Evolutionary conservation across 2,329 filamentous ascomycete species (phyloP), one percentile per base, ranked within the genome.

Genomic region (Hortaea sp.): DNA sequence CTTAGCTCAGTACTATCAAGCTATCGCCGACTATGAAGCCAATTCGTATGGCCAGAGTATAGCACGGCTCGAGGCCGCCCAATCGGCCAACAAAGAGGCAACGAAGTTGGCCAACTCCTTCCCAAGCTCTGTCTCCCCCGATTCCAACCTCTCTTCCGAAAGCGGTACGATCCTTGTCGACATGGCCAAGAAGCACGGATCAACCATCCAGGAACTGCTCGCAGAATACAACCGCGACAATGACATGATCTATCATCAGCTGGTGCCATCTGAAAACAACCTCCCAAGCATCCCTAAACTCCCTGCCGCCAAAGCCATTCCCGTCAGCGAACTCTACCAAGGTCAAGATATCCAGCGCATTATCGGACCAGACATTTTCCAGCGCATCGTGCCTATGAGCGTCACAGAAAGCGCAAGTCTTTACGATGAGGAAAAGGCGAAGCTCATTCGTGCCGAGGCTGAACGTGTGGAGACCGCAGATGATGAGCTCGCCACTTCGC

Each of bases 391-490:
- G 2, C 92, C 92, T 0, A 84, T 97, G 70, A 85, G 88, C 3
- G 90, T 98, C 1, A 98, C 92, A 0, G 90, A 98, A 66, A 94
- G 88, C 27, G 92, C 92, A 9, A 97, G 92, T 69, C 70, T 97
- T 57, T 98, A 98, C 63, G 92, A 97, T 53, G 92, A 98, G 66
- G 92, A 98, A 65, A 98, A 98, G 68, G 92, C 92, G 9, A 97
- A 98, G 65, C 70, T 98, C 47, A 82, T 95, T 37, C 80, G 92
- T 47, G 90, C 90, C 2, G 94, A 98, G 67, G 88, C 88, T 0
- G 92, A 98, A 66, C 82, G 87, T 55, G 89, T 94, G 1, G 90
- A 97, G 57, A 82, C 84, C 31, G 90, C 92, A 11, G 94, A 97
- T 57, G 82, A 88, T 45, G 92, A 98, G 66, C 94, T 98, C 85